Evolutionary conservation across 2,329 filamentous ascomycete genomes (phyloP), one percentile per base, ranked within the genome.

Genomic region (Emmonsiellopsis sp.): DNA sequence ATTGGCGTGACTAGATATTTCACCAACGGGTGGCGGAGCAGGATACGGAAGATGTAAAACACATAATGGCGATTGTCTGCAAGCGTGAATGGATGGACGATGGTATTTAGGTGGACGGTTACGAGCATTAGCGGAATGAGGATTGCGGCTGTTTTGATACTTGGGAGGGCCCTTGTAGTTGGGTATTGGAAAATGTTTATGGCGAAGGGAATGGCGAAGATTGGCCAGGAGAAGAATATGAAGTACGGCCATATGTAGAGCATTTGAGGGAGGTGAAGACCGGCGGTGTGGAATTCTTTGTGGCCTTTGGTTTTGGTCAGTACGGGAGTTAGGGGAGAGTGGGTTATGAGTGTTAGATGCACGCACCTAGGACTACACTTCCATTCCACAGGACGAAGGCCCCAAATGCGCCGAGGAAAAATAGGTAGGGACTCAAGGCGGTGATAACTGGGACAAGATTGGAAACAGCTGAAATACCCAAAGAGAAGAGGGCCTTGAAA

Each of bases 41-140:
- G 84, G 63, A 90, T 83, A 1, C 90, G 84, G 75, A 98, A 98
- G 56, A 95, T 76, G 72, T 98, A 98, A 70, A 98, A 98, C 68
- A 95, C 86, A 73, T 95, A 98, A 69, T 98, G 93, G 2, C 93
- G 79, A 69, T 98, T 98, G 70, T 98, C 93, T 35, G 93, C 93
- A 0, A 97, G 79, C 0, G 91, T 95, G 67, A 97, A 98, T 0
- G 93, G 92, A 65, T 98, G 93, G 43, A 97, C 81, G 58, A 95
- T 86, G 35, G 93, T 98, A 76, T 96, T 97, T 77, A 81, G 86
- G 57, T 82, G 80, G 26, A 96, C 83, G 2, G 77, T 70, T 6
- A 67, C 62, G 15, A 76, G 62, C 59, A 79, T 79, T 7, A 73
- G 37, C 5, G 68, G 59, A 7, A 75, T 58, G 50, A 73, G 68